These are phyloP conservation scores for Schizophyllum amplum DNA, from an alignment of 1,284 basidiomycete genomes.

Conservation along the genomic window DNA sequence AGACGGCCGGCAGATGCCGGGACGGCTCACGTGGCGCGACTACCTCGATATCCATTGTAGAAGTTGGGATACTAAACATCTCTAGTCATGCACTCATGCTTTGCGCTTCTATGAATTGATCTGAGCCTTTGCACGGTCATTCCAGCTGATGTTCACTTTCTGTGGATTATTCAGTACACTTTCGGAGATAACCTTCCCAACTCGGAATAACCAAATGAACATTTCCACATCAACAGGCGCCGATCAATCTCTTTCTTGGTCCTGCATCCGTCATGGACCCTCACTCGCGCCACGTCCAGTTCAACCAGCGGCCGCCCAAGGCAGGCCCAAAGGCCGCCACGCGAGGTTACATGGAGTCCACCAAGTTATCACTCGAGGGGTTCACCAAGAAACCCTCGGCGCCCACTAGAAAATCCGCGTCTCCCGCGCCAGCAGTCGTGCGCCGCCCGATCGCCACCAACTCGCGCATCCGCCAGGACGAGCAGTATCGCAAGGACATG, in stretches of 20 bases:
- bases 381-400: constrained; percentile 32
- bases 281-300: constrained; percentile 65
- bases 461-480: constrained; percentile 67
- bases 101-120: too few relatives aligned
- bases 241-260: background rate
- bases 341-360: constrained; percentile 37
- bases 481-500: constrained; percentile 73
- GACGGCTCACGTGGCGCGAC: background rate
- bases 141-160: too few relatives aligned
- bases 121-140: too few relatives aligned
- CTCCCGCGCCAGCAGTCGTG: constrained; percentile 26
- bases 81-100: too few relatives aligned
- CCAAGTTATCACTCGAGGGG: constrained; percentile 34
- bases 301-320: constrained; percentile 61
- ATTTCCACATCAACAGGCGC: background rate
- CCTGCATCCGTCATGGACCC: constrained; percentile 48
- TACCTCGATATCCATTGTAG: too few relatives aligned
- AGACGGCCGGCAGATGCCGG: background rate
- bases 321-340: constrained; percentile 44
- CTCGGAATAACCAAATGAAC: background rate
- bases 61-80: too few relatives aligned
- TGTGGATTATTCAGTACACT: too few relatives aligned
- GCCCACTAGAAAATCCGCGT: constrained; percentile 23
- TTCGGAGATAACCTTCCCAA: background rate
- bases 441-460: constrained; percentile 67